Percentiles rank a stretch among this genome's conserved stretches.
Evolutionary conservation across 805 yeast genomes (phyloP).

Genomic region (Spathaspora arborariae): DNA sequence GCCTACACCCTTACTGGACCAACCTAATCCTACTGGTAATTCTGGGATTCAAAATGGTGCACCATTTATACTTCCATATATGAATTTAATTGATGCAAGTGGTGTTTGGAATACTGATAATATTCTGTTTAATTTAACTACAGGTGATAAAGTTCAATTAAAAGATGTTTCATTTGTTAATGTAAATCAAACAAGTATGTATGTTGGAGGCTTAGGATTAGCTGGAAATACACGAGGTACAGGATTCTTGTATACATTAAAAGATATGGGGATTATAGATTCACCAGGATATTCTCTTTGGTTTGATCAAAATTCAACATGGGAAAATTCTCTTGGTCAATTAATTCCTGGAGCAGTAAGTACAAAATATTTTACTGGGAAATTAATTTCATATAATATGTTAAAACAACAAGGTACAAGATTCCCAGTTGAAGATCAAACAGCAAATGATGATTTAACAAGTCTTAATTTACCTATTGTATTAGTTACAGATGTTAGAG

Average conservation of each 20-base stretch:
- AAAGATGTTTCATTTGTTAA: slow-evolving; percentile 25
- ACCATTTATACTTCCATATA: slow-evolving; percentile 22
- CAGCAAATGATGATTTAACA: slow-evolving; percentile 10
- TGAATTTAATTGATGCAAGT: slow-evolving; percentile 20
- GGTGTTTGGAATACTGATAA: slow-evolving; percentile 26
- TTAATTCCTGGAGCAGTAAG: slow-evolving; percentile 61
- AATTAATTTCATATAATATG: slow-evolving; percentile 46
- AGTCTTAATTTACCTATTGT: slow-evolving; percentile 27
- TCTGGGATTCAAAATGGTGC: slow-evolving; percentile 14
- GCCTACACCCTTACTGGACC: slow-evolving; percentile 9
- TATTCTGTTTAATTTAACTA: slow-evolving; percentile 14
- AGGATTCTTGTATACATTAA: slow-evolving; percentile 27
- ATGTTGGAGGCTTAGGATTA: slow-evolving; percentile 34
- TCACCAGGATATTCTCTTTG: slow-evolving; percentile 33
- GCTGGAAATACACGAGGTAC: slow-evolving; percentile 21
- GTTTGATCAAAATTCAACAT: slow-evolving; percentile 16
- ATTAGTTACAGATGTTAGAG: slow-evolving; percentile 19
- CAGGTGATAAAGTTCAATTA: slow-evolving; percentile 11
- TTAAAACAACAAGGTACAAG: slow-evolving; percentile 45
- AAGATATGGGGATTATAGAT: slow-evolving; percentile 16
- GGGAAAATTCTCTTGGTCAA: slow-evolving; percentile 19
- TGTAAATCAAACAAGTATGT: slow-evolving; percentile 18
- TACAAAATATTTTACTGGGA: slow-evolving; percentile 41
- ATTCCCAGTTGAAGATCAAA: slow-evolving; percentile 30
- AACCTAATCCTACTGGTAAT: slow-evolving; percentile 11